Evolutionary conservation across 257 asterid genomes (phyloP), one percentile per base, ranked within the genome.

Genomic region (Eustoma russellianum): DNA sequence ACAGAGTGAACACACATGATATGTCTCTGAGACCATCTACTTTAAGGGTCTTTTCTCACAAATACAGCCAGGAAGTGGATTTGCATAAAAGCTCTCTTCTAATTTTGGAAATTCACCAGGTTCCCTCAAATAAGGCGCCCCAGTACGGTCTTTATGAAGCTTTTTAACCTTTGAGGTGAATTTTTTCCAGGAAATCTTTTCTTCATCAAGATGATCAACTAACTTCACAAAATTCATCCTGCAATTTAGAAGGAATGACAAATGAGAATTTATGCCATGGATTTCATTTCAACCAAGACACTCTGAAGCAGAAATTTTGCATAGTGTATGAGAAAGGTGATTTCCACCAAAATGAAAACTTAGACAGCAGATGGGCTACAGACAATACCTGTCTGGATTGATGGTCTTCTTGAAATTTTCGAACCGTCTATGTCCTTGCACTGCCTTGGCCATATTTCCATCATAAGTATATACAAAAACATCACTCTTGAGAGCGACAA

Each of bases 391-490:
- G 78, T 90, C 93, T 17, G 96, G 91, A 70, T 72, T 81, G 33
- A 90, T 67, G 55, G 96, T 90, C 71, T 90, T 90, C 91, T 78
- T 83, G 78, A 90, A 90, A 64, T 79, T 74, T 71, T 86, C 97
- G 9, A 83, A 86, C 5, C 97, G 88, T 54, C 97, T 74, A 61
- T 90, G 96, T 35, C 97, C 97, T 71, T 86, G 93, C 10, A 90
- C 97, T n/a, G 97, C 97, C 79, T 90, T 90, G 1, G 97, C 97
- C 97, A 90, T 90, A 62, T 90, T 90, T 33, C 97, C 97, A 70
- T 90, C 96, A 46, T 90, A 90, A 11, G 97, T 90, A 64, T 86
- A 90, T 45, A 86, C 77, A 44, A 90, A 90, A 52, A 86, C 96
- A 64, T 86, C 80, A 61, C 96, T 83, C 68, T 74, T 72, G 55